phyloP scores from a whole-genome alignment of 495 filamentous ascomycete species.

The Recurvomyces mirabilis region DNA sequence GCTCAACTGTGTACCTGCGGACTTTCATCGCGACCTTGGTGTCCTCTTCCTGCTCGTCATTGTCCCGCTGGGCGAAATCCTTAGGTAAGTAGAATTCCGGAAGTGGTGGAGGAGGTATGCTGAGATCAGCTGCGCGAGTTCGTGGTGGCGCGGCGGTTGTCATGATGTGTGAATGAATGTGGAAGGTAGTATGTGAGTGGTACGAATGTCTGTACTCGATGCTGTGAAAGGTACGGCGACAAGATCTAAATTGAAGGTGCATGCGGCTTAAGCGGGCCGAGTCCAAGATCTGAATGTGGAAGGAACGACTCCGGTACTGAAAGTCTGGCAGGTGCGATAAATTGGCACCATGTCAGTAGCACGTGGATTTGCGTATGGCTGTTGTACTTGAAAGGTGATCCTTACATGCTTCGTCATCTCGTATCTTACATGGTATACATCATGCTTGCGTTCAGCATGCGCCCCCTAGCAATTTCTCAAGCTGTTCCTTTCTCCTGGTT shows the following conservation, averaged over 20 bases:
- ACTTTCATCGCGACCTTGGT: not conserved
- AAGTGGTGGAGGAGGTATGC: conserved; percentile 17
- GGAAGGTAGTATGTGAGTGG: not conserved
- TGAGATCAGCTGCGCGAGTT: not conserved
- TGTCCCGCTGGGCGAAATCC: not conserved
- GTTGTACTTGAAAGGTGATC: too few relatives aligned
- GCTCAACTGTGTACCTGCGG: not conserved
- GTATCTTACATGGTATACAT: too few relatives aligned
- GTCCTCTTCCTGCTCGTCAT: not conserved
- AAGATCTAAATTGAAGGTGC: not conserved
- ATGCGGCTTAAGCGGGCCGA: not conserved
- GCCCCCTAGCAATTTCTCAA: too few relatives aligned
- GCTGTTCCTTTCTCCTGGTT: conserved; percentile 17
- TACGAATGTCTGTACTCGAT: too few relatives aligned
- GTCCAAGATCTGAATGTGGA: not conserved
- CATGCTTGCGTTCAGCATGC: too few relatives aligned
- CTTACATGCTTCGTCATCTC: too few relatives aligned
- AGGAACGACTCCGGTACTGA: too few relatives aligned
- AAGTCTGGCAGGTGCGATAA: too few relatives aligned
- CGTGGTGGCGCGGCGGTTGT: not conserved
- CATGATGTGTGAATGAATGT: not conserved
- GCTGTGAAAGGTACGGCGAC: too few relatives aligned
- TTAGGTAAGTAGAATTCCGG: conserved; percentile 15
- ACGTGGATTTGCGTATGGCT: too few relatives aligned
- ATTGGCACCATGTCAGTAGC: too few relatives aligned